Evolutionary conservation across 768 basidiomycete species (phyloP), one percentile per base, ranked within the genome.

Genomic region (Crucibulum laeve): DNA sequence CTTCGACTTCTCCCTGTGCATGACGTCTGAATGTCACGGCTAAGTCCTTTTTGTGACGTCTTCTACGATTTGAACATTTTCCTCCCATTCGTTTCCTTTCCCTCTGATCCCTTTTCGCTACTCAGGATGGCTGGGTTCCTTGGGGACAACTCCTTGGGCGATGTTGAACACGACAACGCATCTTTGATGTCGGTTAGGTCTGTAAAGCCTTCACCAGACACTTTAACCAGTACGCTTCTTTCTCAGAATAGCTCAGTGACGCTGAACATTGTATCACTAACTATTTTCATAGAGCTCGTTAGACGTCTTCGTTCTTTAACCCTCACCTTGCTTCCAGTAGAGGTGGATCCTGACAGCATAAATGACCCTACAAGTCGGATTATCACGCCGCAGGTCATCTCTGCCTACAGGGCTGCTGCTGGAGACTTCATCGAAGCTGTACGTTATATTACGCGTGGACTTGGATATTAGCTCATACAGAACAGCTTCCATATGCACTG

Each of bases 381-480:
- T 40, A 88, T 95, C 34, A 93, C 91, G 0, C 85, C 85, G 0
- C 69, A 73, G 40, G 88, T 95, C 35, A 77, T 97, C 45, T 68
- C 70, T 30, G 80, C 91, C 1, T 97, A 84, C 55, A 74, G 71
- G 21, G 77, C 76, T 39, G 85, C 90, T 18, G 93, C 87, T 5
- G 94, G 94, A 4, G 91, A 95, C 63, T 93, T 93, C 57, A 61
- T 70, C 14, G 88, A 92, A 56, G 87, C 89, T 19, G 90, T 93
- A 55, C 51, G 83, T 21, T 22, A 3, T 14, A 32, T 39, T 38
- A 40, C 46, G 42, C 44, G 26, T 28, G 19, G 11, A 22, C 38
- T 25, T 30, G 18, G 21, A 11, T n/a, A 35, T 48, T 43, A 21
- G 19, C 33, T 22, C 13, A 25, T 10, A 41, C 30, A 40, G 34